Percentiles rank a stretch among this genome's conserved stretches.
phyloP scores from a whole-genome alignment of 2,329 filamentous ascomycete species.

The Aspergillus japonicus region DNA sequence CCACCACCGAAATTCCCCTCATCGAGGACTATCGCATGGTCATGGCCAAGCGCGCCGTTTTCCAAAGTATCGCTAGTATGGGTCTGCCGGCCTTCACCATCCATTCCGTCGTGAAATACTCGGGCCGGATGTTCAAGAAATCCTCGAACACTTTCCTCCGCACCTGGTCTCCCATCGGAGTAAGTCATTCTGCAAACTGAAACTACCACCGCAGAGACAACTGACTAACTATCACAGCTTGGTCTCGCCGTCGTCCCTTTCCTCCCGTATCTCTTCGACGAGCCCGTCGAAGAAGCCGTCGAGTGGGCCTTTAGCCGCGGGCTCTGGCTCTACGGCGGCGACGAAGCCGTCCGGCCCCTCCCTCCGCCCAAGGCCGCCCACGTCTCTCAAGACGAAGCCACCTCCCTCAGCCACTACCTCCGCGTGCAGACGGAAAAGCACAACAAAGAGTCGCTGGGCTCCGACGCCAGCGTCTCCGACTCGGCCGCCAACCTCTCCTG shows the following conservation, averaged over 20 bases:
- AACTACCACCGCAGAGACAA: slow-evolving; percentile 17
- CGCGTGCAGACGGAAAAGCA: slow-evolving; percentile 21
- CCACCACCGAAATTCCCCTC: slow-evolving; percentile 58
- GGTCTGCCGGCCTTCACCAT: slow-evolving; percentile 91
- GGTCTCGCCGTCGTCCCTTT: slow-evolving; percentile 75
- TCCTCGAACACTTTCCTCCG: slow-evolving; percentile 71
- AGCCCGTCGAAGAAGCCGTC: slow-evolving; percentile 87
- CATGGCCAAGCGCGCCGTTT: slow-evolving; percentile 85
- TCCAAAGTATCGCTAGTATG: slow-evolving; percentile 91
- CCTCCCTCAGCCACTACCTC: slow-evolving; percentile 24
- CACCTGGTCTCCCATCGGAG: slow-evolving; percentile 87
- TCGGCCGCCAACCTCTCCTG: slow-evolving; percentile 26
- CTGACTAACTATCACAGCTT: slow-evolving; percentile 44
- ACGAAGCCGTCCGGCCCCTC: slow-evolving; percentile 50
- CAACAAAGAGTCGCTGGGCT: not conserved
- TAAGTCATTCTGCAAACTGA: slow-evolving; percentile 49
- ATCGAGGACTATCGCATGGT: slow-evolving; percentile 89
- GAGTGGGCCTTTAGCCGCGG: slow-evolving; percentile 86
- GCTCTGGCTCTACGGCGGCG: slow-evolving; percentile 70
- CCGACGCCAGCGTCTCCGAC: slow-evolving; percentile 9
- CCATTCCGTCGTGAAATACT: slow-evolving; percentile 88
- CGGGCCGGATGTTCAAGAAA: slow-evolving; percentile 79
- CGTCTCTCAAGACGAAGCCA: slow-evolving; percentile 15
- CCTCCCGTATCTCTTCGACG: slow-evolving; percentile 79
- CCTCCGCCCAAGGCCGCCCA: slow-evolving; percentile 14